These are phyloP conservation scores for Solanum dulcamara DNA, from an alignment of 257 asterid species.

Conservation along the genomic window DNA sequence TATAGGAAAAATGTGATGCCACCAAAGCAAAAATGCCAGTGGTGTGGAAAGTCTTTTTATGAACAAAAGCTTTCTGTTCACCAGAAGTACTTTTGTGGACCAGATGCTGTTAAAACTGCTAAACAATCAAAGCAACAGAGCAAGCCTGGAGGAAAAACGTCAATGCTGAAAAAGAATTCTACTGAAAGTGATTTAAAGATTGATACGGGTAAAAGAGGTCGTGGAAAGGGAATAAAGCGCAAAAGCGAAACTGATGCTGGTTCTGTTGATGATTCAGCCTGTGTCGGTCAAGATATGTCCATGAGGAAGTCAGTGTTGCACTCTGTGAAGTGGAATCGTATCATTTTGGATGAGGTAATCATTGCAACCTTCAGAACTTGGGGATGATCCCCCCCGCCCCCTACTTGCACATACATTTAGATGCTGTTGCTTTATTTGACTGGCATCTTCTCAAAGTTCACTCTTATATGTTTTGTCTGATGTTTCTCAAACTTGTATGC, in stretches of 20 bases:
- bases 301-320: constrained; percentile 55
- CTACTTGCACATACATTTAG: neutral
- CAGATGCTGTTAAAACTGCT: constrained; percentile 54
- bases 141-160: constrained; percentile 16
- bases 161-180: constrained; percentile 18
- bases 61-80: constrained; percentile 47
- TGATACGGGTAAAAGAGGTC: constrained; percentile 10
- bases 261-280: constrained; percentile 15
- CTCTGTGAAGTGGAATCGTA: constrained; percentile 70
- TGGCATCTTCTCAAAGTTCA: neutral
- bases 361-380: neutral
- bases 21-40: constrained; percentile 63
- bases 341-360: constrained; percentile 90
- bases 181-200: constrained; percentile 16
- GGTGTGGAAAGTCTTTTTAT: constrained; percentile 59
- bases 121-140: constrained; percentile 81
- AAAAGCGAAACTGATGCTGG: constrained; percentile 12
- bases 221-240: constrained; percentile 13
- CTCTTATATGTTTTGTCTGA: neutral
- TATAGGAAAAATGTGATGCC: constrained; percentile 77
- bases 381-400: neutral
- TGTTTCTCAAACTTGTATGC: neutral
- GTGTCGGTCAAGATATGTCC: constrained; percentile 16
- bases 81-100: constrained; percentile 73
- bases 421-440: neutral